These are phyloP conservation scores for Russula brevipes DNA, from an alignment of 768 basidiomycete genomes.

Conservation along the genomic window DNA sequence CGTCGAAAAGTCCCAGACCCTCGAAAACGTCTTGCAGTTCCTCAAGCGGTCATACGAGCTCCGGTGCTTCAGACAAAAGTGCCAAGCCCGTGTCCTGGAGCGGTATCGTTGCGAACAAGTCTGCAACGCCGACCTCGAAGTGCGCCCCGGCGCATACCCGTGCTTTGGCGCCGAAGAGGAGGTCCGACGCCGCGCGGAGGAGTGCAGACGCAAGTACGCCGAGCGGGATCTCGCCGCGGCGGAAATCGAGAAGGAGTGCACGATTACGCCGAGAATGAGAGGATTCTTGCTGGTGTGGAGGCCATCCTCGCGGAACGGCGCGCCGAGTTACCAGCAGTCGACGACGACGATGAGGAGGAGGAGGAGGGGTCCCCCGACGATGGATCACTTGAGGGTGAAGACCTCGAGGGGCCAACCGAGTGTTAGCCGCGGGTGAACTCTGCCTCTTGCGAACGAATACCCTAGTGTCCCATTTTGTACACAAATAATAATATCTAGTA, in stretches of 20 bases:
- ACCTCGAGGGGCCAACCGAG: background rate
- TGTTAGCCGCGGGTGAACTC: background rate
- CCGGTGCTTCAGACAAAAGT: background rate
- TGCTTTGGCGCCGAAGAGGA: background rate
- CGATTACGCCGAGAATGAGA: background rate
- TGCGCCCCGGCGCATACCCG: background rate
- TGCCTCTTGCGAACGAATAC: background rate
- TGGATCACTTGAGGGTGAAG: background rate
- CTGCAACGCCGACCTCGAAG: slow-evolving; percentile 1
- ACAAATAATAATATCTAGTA: background rate
- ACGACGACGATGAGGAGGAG: background rate
- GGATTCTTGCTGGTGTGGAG: background rate
- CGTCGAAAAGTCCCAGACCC: background rate
- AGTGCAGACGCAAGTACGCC: background rate
- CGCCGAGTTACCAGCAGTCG: no score
- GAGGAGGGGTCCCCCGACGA: no score
- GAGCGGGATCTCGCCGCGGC: background rate
- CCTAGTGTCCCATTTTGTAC: background rate
- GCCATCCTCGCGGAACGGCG: background rate
- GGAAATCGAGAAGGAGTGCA: background rate
- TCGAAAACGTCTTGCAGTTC: background rate
- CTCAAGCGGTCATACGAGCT: background rate
- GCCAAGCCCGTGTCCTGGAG: background rate
- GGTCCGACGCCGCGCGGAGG: background rate
- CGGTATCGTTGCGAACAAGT: background rate